Percentiles rank a stretch among this genome's conserved stretches.
Conservation (phyloP, 2,329 filamentous ascomycete genomes). For the Fusarium irregulare region DNA sequence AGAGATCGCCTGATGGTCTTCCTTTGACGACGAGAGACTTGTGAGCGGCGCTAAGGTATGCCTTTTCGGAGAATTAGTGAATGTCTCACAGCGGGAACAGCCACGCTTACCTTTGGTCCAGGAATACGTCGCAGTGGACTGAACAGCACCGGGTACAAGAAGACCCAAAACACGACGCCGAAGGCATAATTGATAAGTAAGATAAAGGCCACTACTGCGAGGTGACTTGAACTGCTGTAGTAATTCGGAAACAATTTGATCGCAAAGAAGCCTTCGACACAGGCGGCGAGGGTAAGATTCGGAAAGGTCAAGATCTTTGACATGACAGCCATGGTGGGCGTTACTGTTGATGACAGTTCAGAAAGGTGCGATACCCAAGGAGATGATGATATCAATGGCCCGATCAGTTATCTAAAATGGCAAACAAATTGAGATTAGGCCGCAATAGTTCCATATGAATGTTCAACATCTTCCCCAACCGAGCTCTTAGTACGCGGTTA, state of each 20-base stretch:
- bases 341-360: not conserved
- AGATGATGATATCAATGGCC: not conserved
- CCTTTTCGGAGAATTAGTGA: not conserved
- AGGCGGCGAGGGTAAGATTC: constrained; percentile 30
- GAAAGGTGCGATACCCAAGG: no score
- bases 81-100: not conserved
- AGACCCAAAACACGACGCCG: constrained; percentile 29
- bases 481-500: not conserved
- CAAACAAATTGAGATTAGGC: not conserved
- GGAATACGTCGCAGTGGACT: constrained; percentile 41
- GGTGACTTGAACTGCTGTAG: constrained; percentile 25
- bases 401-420: not conserved
- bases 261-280: constrained; percentile 43
- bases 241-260: constrained; percentile 45
- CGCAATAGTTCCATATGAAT: not conserved
- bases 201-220: constrained; percentile 21
- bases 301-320: constrained; percentile 33
- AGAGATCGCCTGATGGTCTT: constrained; percentile 41
- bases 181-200: constrained; percentile 38
- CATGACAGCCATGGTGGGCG: constrained; percentile 22
- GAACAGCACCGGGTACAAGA: constrained; percentile 37
- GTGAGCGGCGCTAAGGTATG: constrained; percentile 37
- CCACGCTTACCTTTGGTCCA: constrained; percentile 29
- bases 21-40: constrained; percentile 34
- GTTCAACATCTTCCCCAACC: not conserved